These are phyloP conservation scores for Sporothrix humicola DNA, from an alignment of 2,329 filamentous ascomycete genomes.

Conservation along the genomic window DNA sequence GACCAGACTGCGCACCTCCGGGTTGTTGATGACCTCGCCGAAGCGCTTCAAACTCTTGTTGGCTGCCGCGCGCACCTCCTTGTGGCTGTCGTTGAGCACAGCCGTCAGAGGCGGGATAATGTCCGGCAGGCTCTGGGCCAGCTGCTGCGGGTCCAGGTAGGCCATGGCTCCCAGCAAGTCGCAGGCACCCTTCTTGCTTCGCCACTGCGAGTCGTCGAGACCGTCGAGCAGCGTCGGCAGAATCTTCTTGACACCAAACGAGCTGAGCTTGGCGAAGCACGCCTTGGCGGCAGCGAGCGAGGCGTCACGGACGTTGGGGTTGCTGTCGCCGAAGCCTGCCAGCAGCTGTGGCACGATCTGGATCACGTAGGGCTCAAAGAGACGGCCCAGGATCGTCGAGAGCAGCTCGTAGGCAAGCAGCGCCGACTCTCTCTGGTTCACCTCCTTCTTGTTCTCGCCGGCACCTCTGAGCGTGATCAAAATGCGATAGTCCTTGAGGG, in stretches of 20 bases:
- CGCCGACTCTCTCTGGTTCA: conserved; percentile 85
- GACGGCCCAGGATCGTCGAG: conserved; percentile 79
- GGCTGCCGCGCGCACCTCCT: conserved; percentile 89
- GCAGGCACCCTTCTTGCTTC: conserved; percentile 97
- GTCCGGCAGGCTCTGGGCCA: conserved; percentile 88
- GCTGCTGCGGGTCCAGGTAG: conserved; percentile 93
- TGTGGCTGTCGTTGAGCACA: conserved; percentile 96
- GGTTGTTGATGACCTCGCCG: conserved; percentile 97
- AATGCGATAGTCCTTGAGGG: conserved; percentile 83
- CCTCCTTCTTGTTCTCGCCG: conserved; percentile 93
- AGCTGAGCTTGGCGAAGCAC: conserved; percentile 91
- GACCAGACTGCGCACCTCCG: conserved; percentile 92
- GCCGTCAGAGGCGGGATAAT: conserved; percentile 95
- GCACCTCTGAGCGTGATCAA: conserved; percentile 80
- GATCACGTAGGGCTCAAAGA: conserved; percentile 97
- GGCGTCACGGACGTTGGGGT: conserved; percentile 86
- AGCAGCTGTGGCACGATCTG: conserved; percentile 92
- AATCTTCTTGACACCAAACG: conserved; percentile 93
- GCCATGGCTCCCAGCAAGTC: conserved; percentile 98
- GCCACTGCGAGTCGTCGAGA: conserved; percentile 94
- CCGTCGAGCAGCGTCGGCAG: conserved; percentile 89
- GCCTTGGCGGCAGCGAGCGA: conserved; percentile 93
- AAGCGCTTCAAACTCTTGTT: conserved; percentile 97
- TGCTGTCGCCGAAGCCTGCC: conserved; percentile 85
- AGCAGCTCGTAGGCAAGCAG: conserved; percentile 90